phyloP scores from a whole-genome alignment of 2,329 filamentous ascomycete genomes.

The Fusarium acutatum region DNA sequence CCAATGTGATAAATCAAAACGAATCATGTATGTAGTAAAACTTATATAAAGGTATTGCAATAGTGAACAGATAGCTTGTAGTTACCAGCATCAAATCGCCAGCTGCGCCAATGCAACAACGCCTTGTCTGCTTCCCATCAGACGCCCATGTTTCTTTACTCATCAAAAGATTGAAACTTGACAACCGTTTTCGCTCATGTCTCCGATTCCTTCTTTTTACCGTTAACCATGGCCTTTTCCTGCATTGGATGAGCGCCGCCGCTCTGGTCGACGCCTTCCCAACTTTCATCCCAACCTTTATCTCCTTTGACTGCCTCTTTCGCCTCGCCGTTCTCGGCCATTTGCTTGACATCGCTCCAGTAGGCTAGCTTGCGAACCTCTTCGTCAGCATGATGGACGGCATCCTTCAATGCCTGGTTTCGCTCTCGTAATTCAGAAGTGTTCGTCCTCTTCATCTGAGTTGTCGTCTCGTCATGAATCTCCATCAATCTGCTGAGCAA shows the following conservation, averaged over 20 bases:
- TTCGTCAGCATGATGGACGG: constrained; percentile 78
- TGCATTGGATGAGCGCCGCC: constrained; percentile 53
- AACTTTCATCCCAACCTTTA: constrained; percentile 51
- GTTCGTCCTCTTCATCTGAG: constrained; percentile 50
- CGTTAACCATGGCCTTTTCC: constrained; percentile 31
- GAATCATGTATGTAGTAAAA: background rate
- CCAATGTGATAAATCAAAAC: background rate
- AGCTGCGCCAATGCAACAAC: constrained; percentile 14
- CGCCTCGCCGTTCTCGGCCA: constrained; percentile 64
- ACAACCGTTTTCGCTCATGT: background rate
- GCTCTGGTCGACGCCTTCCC: constrained; percentile 63
- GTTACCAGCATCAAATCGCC: background rate
- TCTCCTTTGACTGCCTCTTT: constrained; percentile 53
- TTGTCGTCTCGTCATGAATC: constrained; percentile 57
- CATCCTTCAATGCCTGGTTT: constrained; percentile 75
- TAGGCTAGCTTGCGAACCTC: constrained; percentile 85
- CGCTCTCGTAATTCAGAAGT: constrained; percentile 49
- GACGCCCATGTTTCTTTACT: background rate
- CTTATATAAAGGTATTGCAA: background rate
- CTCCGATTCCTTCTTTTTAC: constrained; percentile 22
- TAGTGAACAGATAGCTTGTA: background rate
- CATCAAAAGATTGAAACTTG: background rate
- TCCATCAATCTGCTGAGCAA: constrained; percentile 75
- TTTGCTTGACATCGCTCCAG: constrained; percentile 83
- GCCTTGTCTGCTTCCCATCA: background rate